phyloP scores from a whole-genome alignment of 306 rosid genomes.

The Sechiopsis laciniata region DNA sequence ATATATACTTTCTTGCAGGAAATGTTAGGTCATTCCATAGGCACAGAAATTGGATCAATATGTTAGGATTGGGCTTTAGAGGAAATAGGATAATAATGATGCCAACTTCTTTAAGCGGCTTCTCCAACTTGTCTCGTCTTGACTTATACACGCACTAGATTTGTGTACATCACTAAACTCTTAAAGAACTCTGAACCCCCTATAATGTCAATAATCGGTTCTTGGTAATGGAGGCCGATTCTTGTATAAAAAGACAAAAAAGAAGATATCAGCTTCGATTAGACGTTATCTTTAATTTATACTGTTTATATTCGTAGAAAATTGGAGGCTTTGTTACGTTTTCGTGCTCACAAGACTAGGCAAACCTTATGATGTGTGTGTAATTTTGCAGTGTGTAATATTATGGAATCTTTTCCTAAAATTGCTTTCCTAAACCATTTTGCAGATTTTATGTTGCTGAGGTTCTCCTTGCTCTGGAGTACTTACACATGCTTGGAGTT shows the following conservation, averaged over 20 bases:
- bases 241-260: background rate
- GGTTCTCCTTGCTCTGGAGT: slow-evolving; percentile 74
- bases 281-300: too few species aligned
- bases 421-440: background rate
- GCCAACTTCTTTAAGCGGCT: background rate
- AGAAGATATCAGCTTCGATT: background rate
- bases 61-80: too few species aligned
- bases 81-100: too few species aligned
- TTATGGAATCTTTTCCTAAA: background rate
- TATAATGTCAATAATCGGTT: too few species aligned
- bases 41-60: background rate
- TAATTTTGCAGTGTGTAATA: too few species aligned
- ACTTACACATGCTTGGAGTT: slow-evolving; percentile 79
- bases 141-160: background rate
- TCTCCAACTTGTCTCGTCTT: background rate
- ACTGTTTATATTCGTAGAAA: too few species aligned
- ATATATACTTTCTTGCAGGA: background rate
- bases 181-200: background rate
- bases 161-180: background rate
- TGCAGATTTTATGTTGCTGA: slow-evolving; percentile 74
- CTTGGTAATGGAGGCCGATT: background rate
- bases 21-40: background rate
- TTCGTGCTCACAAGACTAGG: too few species aligned
- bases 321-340: too few species aligned
- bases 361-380: too few species aligned